These are phyloP conservation scores for Myriosclerotinia curreyana DNA, from an alignment of 2,329 filamentous ascomycete species.

Conservation along the genomic window DNA sequence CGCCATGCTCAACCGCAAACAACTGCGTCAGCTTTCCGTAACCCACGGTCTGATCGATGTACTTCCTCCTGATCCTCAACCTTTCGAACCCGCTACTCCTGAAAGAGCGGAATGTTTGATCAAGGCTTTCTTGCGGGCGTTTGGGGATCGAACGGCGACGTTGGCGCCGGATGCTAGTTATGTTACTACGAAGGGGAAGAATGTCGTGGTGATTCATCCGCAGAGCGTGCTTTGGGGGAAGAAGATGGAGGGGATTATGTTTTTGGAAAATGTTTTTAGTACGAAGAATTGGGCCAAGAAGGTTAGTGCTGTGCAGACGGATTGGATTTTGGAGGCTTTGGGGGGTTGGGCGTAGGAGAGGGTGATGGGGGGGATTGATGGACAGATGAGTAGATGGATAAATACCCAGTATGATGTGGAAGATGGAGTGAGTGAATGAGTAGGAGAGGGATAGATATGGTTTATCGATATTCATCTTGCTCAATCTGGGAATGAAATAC, in stretches of 20 bases:
- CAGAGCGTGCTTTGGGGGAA: slow-evolving; percentile 60
- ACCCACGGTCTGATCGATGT: slow-evolving; percentile 47
- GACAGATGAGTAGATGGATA: neutral
- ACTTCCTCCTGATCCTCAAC: slow-evolving; percentile 52
- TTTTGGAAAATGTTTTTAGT: slow-evolving; percentile 64
- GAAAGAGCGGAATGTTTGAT: slow-evolving; percentile 54
- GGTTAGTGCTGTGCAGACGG: slow-evolving; percentile 58
- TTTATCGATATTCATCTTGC: neutral
- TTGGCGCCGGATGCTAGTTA: slow-evolving; percentile 60
- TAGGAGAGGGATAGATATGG: neutral
- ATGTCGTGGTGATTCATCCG: slow-evolving; percentile 60
- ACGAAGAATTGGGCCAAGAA: slow-evolving; percentile 65
- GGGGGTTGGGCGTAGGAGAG: slow-evolving; percentile 19
- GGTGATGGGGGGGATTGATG: neutral
- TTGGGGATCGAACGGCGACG: slow-evolving; percentile 58
- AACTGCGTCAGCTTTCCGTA: slow-evolving; percentile 56
- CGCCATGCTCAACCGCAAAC: slow-evolving; percentile 59
- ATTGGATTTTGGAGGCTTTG: slow-evolving; percentile 50
- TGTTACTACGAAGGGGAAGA: slow-evolving; percentile 57
- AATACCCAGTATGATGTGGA: neutral
- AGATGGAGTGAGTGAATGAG: neutral
- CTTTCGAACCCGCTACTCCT: slow-evolving; percentile 53
- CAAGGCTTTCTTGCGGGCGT: slow-evolving; percentile 61
- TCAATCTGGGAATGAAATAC: no score
- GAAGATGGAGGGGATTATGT: slow-evolving; percentile 66